Conservation (phyloP, 257 asterid species). For the Henckelia pumila region DNA sequence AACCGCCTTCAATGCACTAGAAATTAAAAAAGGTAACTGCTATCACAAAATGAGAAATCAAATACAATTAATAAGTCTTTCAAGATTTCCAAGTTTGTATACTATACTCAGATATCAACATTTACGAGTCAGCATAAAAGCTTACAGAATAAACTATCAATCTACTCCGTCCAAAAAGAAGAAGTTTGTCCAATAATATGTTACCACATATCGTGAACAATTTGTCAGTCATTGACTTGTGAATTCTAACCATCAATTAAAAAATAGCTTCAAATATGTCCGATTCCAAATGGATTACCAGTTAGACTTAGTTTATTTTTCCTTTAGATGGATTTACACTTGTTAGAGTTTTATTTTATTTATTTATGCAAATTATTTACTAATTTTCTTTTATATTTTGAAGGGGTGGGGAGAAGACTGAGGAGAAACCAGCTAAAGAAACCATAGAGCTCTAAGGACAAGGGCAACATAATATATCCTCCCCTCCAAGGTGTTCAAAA, state of each 20-base stretch:
- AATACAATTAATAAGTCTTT: conserved; percentile 8
- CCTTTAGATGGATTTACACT: no score
- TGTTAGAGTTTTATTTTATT: no score
- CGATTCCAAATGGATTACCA: no score
- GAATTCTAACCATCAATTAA: no score
- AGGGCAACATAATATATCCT: conserved; percentile 4
- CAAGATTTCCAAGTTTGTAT: neutral
- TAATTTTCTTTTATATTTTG: no score
- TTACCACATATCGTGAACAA: no score
- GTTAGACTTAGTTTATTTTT: neutral
- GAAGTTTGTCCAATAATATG: no score
- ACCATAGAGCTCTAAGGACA: conserved; percentile 6
- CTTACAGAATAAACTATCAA: neutral
- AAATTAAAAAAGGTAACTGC: conserved; percentile 20
- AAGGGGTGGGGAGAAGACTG: neutral
- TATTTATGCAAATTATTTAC: no score
- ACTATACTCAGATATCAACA: neutral
- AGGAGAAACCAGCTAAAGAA: conserved; percentile 3
- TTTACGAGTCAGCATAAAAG: neutral
- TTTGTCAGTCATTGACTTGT: no score
- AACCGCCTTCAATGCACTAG: conserved; percentile 92
- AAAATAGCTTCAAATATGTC: no score
- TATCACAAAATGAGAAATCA: conserved; percentile 18
- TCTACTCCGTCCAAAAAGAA: no score
- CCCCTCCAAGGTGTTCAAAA: conserved; percentile 10